Percentiles rank a stretch among this genome's conserved stretches.
These are phyloP conservation scores for Beauveria asiatica DNA, from an alignment of 2,329 filamentous ascomycete genomes.

Conservation along the genomic window DNA sequence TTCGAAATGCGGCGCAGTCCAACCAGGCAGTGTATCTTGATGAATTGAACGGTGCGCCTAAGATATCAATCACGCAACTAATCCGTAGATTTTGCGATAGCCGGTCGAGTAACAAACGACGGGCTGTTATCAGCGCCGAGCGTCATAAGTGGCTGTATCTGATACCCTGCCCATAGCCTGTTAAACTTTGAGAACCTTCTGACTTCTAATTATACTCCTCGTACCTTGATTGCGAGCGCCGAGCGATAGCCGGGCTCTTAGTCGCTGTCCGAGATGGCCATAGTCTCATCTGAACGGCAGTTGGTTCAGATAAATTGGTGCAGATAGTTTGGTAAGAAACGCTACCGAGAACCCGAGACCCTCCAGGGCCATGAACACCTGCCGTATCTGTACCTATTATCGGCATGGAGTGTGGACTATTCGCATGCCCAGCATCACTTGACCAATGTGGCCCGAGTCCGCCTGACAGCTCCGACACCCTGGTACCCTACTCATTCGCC, in stretches of 20 bases:
- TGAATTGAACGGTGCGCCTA: background rate
- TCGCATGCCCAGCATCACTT: background rate
- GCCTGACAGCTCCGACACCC: background rate
- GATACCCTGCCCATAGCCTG: background rate
- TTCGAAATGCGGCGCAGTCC: background rate
- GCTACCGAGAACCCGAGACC: background rate
- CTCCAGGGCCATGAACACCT: background rate
- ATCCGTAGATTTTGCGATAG: slow-evolving; percentile 3
- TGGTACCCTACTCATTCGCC: background rate
- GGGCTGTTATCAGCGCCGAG: background rate
- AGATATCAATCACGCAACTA: background rate
- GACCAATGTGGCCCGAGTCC: background rate
- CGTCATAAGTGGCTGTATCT: background rate
- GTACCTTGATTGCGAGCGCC: background rate
- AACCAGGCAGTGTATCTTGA: background rate
- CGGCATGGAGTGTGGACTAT: background rate
- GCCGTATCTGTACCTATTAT: background rate
- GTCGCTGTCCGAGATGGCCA: background rate
- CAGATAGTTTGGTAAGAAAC: background rate
- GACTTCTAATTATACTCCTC: background rate
- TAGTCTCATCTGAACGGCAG: background rate
- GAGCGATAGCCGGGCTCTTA: background rate
- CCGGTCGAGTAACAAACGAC: background rate
- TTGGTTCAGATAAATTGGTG: background rate
- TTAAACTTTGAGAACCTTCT: background rate